A percentile compares a stretch with the other conserved stretches of the same genome.
phyloP scores from a whole-genome alignment of 2,329 filamentous ascomycete genomes.

The Talaromyces sp. region DNA sequence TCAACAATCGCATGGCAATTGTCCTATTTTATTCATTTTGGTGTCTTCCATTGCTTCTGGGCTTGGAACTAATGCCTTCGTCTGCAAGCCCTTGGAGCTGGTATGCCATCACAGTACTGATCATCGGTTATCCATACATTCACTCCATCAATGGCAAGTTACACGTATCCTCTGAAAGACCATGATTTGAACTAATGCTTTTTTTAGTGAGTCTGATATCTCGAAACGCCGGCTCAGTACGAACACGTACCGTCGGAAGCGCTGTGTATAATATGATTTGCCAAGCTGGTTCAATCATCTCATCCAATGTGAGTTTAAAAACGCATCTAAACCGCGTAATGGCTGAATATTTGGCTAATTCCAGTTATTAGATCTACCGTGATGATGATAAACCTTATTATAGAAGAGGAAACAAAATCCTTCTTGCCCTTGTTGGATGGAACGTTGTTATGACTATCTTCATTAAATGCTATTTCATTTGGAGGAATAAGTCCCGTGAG shows the following conservation, averaged over 20 bases:
- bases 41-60: conserved; percentile 14
- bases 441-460: conserved; percentile 32
- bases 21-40: conserved; percentile 50
- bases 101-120: neutral
- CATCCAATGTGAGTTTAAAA: neutral
- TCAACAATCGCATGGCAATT: conserved; percentile 30
- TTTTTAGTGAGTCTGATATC: conserved; percentile 39
- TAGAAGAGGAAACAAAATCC: conserved; percentile 52
- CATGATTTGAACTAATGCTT: conserved; percentile 2
- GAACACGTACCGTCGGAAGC: conserved; percentile 40
- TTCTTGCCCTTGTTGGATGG: conserved; percentile 25
- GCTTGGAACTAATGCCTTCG: neutral
- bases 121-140: neutral
- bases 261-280: conserved; percentile 45
- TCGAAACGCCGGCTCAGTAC: conserved; percentile 43
- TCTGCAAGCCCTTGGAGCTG: neutral
- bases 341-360: conserved; percentile 36
- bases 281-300: conserved; percentile 39
- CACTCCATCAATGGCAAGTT: neutral
- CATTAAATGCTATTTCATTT: conserved; percentile 37
- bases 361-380: conserved; percentile 51
- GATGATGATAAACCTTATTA: conserved; percentile 57
- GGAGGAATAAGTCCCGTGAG: conserved; percentile 32
- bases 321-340: conserved; percentile 38
- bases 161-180: neutral